Base-by-base conservation (phyloP, 225 moss, liverwort and hornwort species). In the Asterella californica region DNA sequence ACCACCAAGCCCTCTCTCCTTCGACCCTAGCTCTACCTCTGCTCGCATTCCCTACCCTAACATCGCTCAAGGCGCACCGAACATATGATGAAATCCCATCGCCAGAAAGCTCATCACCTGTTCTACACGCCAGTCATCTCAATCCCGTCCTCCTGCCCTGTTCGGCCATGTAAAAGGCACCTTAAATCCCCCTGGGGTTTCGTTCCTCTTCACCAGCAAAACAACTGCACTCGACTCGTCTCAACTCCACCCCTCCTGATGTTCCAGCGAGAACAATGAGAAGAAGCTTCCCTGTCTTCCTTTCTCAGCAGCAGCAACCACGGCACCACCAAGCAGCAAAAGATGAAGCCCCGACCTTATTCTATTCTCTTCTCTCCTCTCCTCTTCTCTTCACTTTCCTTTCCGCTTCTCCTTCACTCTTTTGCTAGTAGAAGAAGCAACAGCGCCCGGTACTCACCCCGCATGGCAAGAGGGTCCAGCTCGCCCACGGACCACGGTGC, bases 11-110 rank as follows among this genome's bases (percentile, higher is more conserved):
- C 49, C 67, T 79, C 78, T 52, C 78, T 29, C 32, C 49, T 12
- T 37, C 67, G 4, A 9, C 67, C 34, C 75, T 33, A 36, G n/a
- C 74, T 15, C 52, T 50, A 33, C 42, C 60, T 24, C 60, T 42
- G 78, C 78, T 65, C 47, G 78, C 46, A 65, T 52, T 78, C 47
- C 63, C 78, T 85, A 82, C 79, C 85, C 85, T 85, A 82, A 79
- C 36, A 70, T 34, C 27, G 60, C 78, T 69, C 75, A 64, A 10
- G 48, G 81, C 68, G 38, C 45, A 82, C 46, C 49, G 34, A 64
- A 79, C 62, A 55, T 64, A 66, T 30, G 55, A 75, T 37, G 46
- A 65, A 79, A 27, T 65, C 15, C 79, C 82, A 85, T 82, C 82
- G 80, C 82, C 78, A 36, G 45, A 55, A 76, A 77, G 72, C 82